Base-by-base conservation (phyloP, 2,329 filamentous ascomycete genomes). In the Amauroascus verrucosus region DNA sequence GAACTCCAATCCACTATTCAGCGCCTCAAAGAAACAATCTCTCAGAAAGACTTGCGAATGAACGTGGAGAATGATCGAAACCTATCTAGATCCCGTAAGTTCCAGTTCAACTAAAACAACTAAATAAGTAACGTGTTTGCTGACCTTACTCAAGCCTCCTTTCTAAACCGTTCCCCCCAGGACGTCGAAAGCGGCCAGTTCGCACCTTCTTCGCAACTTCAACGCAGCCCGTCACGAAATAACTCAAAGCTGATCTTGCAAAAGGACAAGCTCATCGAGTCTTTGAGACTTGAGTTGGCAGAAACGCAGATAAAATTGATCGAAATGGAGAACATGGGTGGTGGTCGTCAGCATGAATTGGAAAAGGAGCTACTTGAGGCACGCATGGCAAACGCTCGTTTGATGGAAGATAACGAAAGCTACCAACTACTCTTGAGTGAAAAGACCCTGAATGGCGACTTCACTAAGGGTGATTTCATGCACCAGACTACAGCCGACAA, bases 401-500 rank as follows among this genome's bases (percentile, higher is more conserved):
- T 98, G 58, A 93, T 96, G 86, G 93, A 98, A 72, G 93, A 98
- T 70, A 97, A 97, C 64, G 93, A 98, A 71, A 95, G 89, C 71
- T 98, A 95, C 71, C 91, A 97, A 70, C 79, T 97, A 35, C 81
- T 98, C 16, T 81, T 98, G 22, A 88, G 89, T 65, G 90, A 97
- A 70, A 91, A 89, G 76, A 97, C 93, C 1, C 79, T 98, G 55
- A 95, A 94, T 65, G 93, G 93, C 28, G 91, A 97, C 65, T 91
- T 96, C 66, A 79, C 80, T 63, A 88, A 85, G 65, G 85, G 79
- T 62, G 86, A 91, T 64, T 88, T 95, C 68, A 82, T 87, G 73
- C 85, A 76, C 53, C 69, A 74, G 51, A 64, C 67, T 41, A 69
- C 73, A 18, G 66, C 70, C 9, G 66, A 82, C 63, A 40, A 44